Percentiles rank a stretch among this genome's conserved stretches.
Conservation (phyloP, 2,329 filamentous ascomycete genomes). For the Tolypocladium tundrense region DNA sequence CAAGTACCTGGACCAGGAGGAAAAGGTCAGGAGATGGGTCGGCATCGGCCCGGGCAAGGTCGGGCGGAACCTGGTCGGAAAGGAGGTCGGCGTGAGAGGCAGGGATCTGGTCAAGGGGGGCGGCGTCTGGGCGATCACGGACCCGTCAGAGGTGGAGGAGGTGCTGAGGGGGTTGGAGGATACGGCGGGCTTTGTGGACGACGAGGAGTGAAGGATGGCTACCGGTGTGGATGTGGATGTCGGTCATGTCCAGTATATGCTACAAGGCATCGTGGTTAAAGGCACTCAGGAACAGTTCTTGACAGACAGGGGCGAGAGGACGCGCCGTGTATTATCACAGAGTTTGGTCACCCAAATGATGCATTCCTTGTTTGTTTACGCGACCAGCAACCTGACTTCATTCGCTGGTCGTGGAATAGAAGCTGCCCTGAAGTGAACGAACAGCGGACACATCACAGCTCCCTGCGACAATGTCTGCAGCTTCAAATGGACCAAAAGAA, state of each 20-base stretch:
- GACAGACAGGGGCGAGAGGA: not conserved
- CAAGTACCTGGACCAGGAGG: slow-evolving; percentile 74
- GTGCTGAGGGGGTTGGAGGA: slow-evolving; percentile 55
- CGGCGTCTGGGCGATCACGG: slow-evolving; percentile 85
- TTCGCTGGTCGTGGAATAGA: not conserved
- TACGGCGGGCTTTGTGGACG: slow-evolving; percentile 43
- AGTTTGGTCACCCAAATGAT: not conserved
- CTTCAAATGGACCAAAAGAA: no score
- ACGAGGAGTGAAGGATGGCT: slow-evolving; percentile 24
- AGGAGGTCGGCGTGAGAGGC: slow-evolving; percentile 81
- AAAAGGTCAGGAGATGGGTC: slow-evolving; percentile 74
- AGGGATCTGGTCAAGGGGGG: slow-evolving; percentile 74
- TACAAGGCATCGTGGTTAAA: not conserved
- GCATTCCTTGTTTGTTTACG: not conserved
- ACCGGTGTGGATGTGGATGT: not conserved
- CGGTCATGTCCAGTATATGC: not conserved
- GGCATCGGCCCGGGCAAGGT: slow-evolving; percentile 93
- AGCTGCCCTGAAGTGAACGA: no score
- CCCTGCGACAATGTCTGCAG: no score
- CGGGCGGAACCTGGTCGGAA: slow-evolving; percentile 83
- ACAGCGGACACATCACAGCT: no score
- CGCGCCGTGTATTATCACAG: not conserved
- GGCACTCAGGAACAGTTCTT: not conserved
- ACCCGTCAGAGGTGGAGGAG: slow-evolving; percentile 66
- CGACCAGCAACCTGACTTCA: no score